Percentiles rank a stretch among this genome's conserved stretches.
phyloP scores from a whole-genome alignment of 176 grass and related monocot species.

The Aegilops longissima region DNA sequence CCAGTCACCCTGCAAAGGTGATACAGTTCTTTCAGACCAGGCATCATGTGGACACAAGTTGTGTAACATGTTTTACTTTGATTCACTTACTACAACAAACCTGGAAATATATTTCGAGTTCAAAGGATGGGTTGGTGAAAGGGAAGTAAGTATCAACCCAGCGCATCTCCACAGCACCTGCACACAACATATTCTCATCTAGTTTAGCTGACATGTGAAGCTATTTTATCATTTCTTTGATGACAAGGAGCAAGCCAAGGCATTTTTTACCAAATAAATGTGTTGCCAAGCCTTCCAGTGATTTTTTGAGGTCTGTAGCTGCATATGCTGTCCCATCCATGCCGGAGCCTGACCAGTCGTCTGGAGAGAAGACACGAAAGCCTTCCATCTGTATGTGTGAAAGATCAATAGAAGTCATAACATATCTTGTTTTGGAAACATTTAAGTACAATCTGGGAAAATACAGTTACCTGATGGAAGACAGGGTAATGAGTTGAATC shows the following conservation, averaged over 20 bases:
- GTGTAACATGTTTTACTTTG: constrained; percentile 16
- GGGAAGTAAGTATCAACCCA: constrained; percentile 99
- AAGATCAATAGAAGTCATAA: constrained; percentile 19
- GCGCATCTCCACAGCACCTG: constrained; percentile 94
- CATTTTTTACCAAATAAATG: constrained; percentile 89
- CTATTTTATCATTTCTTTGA: constrained; percentile 2
- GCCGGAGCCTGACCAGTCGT: constrained; percentile 76
- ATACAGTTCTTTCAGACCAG: constrained; percentile 9
- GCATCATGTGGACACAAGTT: constrained; percentile 2
- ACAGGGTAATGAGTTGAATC: constrained; percentile 97
- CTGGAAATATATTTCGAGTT: constrained; percentile 99
- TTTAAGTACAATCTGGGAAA: neutral
- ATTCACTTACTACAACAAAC: constrained; percentile 40
- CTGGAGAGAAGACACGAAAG: constrained; percentile 74
- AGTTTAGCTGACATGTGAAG: constrained; percentile 1
- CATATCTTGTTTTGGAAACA: neutral
- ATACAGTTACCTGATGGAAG: constrained; percentile 74
- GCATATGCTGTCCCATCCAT: constrained; percentile 84
- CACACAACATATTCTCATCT: constrained; percentile 13
- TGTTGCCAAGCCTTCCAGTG: constrained; percentile 85
- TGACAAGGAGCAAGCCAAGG: neutral
- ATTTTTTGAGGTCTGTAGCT: constrained; percentile 79
- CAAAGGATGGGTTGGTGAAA: constrained; percentile 95
- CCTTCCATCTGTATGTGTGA: constrained; percentile 81
- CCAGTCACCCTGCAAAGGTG: constrained; percentile 74